Evolutionary conservation across 495 filamentous ascomycete species (phyloP).

Genomic region (Penicillium diatomitis): DNA sequence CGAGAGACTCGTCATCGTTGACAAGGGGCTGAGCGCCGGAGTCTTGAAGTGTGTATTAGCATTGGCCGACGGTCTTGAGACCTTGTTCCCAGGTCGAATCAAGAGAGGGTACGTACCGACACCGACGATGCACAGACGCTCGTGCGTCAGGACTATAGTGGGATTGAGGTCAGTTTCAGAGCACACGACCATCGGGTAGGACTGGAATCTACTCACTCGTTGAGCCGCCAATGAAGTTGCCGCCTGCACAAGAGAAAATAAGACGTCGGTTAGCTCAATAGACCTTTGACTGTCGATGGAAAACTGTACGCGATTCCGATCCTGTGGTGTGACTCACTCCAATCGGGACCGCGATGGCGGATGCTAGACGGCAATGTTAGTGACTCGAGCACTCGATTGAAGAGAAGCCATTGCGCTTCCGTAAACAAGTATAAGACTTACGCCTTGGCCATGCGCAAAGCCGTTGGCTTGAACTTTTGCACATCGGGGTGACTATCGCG

Average conservation of each 20-base stretch:
- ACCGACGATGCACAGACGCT: slow-evolving; percentile 94
- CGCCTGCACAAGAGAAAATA: slow-evolving; percentile 45
- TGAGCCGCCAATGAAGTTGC: slow-evolving; percentile 70
- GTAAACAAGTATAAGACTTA: slow-evolving; percentile 37
- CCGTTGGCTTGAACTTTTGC: slow-evolving; percentile 91
- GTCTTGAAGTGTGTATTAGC: slow-evolving; percentile 41
- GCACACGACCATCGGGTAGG: background rate
- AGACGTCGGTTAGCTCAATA: too few species aligned
- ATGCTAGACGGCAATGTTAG: slow-evolving; percentile 45
- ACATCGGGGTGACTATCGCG: slow-evolving; percentile 79
- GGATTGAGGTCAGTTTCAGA: slow-evolving; percentile 19
- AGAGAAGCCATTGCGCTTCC: slow-evolving; percentile 4
- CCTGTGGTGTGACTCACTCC: slow-evolving; percentile 62
- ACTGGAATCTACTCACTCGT: slow-evolving; percentile 55
- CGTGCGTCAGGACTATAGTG: slow-evolving; percentile 80
- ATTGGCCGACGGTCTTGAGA: slow-evolving; percentile 5
- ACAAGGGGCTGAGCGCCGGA: slow-evolving; percentile 90
- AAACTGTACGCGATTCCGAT: too few species aligned
- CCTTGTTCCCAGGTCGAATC: background rate
- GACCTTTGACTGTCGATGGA: too few species aligned
- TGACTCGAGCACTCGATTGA: slow-evolving; percentile 13
- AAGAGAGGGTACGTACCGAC: slow-evolving; percentile 58
- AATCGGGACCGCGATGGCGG: slow-evolving; percentile 95
- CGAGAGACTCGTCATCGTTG: slow-evolving; percentile 78
- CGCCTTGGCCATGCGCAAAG: slow-evolving; percentile 92